Percentiles rank a stretch among this genome's conserved stretches.
phyloP scores from a whole-genome alignment of 345 rosid genomes.

The Lepidium sativum region DNA sequence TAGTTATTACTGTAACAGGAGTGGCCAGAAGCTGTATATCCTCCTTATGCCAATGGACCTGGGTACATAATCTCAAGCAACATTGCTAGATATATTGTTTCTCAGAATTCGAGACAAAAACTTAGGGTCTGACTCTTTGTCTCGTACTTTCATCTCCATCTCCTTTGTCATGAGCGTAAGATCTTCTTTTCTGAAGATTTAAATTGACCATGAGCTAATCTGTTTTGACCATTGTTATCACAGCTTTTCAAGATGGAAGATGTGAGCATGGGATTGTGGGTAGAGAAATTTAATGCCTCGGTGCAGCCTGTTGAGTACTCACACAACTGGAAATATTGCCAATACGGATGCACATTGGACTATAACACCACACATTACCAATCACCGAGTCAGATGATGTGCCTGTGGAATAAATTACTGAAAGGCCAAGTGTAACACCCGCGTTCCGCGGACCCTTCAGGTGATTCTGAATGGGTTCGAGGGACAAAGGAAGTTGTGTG shows the following conservation, averaged over 20 bases:
- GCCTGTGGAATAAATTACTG: constrained; percentile 79
- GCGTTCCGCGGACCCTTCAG: no score
- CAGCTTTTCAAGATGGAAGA: constrained; percentile 99
- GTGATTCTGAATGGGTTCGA: no score
- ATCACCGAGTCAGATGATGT: constrained; percentile 90
- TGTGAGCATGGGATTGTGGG: constrained; percentile 99
- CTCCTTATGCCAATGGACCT: constrained; percentile 95
- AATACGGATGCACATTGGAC: constrained; percentile 81
- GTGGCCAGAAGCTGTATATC: constrained; percentile 88
- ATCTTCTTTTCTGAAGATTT: neutral
- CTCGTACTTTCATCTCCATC: neutral
- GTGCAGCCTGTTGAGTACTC: constrained; percentile 63
- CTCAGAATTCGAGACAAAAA: constrained; percentile 50
- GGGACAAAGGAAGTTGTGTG: no score
- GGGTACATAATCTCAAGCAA: constrained; percentile 75
- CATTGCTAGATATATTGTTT: constrained; percentile 51
- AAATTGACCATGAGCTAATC: neutral
- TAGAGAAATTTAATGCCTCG: constrained; percentile 66
- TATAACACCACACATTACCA: constrained; percentile 93
- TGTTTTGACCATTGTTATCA: constrained; percentile 13
- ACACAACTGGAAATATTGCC: constrained; percentile 93
- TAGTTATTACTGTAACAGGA: constrained; percentile 53
- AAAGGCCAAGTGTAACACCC: constrained; percentile 67
- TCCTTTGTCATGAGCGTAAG: neutral
- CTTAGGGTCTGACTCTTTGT: constrained; percentile 41